A percentile compares a stretch with the other conserved stretches of the same genome.
These are phyloP conservation scores for Persicaria maculosa DNA, from an alignment of 148 eudicot species.

Conservation along the genomic window DNA sequence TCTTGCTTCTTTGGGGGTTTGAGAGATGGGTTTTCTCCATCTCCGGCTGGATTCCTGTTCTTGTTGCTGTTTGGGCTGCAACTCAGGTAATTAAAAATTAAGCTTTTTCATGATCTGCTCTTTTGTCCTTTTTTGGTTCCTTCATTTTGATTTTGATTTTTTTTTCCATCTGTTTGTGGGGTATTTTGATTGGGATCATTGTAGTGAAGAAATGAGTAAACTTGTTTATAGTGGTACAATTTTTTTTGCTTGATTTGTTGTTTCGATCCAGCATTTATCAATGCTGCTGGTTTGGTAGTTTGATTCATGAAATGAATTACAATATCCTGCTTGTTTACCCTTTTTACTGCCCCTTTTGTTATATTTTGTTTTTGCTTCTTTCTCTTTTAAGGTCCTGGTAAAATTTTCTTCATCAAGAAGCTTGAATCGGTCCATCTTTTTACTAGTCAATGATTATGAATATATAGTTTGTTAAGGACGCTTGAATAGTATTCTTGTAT, in stretches of 20 bases:
- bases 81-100: slow-evolving; percentile 43
- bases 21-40: slow-evolving; percentile 78
- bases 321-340: not conserved
- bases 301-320: not conserved
- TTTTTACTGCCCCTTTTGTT: not conserved
- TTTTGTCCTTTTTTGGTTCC: not conserved
- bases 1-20: slow-evolving; percentile 54
- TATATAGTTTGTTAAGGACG: not conserved
- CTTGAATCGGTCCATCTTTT: not conserved
- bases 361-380: not conserved
- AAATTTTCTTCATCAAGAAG: not conserved
- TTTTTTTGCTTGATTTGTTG: not conserved
- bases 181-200: not conserved
- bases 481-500: not conserved
- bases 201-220: not conserved
- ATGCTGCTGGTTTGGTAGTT: slow-evolving; percentile 5
- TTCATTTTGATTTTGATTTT: not conserved
- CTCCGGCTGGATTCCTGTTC: slow-evolving; percentile 78
- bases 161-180: not conserved
- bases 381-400: not conserved
- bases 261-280: not conserved
- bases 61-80: slow-evolving; percentile 73
- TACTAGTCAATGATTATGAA: slow-evolving; percentile 6
- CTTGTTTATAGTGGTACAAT: not conserved
- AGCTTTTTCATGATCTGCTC: not conserved